Conservation (phyloP, 2,329 filamentous ascomycete species). For the Hymenoscyphus linearis region DNA sequence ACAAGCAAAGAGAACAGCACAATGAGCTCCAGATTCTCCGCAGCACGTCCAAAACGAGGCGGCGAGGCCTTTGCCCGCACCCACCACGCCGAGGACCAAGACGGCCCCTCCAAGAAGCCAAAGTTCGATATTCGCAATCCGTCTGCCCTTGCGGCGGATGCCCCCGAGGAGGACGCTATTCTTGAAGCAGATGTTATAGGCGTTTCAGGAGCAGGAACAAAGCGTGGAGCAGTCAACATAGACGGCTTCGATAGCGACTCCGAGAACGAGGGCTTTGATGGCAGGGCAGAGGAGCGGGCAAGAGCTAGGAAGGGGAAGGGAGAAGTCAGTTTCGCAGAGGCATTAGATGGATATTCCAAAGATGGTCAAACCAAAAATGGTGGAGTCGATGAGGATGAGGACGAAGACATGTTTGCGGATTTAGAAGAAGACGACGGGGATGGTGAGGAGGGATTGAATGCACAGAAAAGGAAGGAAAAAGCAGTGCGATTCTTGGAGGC, state of each 20-base stretch:
- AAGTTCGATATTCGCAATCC: slow-evolving; percentile 95
- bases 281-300: slow-evolving; percentile 58
- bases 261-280: slow-evolving; percentile 81
- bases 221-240: slow-evolving; percentile 90
- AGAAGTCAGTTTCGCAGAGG: slow-evolving; percentile 45
- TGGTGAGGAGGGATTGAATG: slow-evolving; percentile 48
- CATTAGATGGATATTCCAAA: slow-evolving; percentile 49
- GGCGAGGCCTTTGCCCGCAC: slow-evolving; percentile 76
- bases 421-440: slow-evolving; percentile 53
- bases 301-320: slow-evolving; percentile 36
- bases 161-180: slow-evolving; percentile 66
- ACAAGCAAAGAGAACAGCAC: background rate
- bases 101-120: slow-evolving; percentile 63
- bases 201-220: slow-evolving; percentile 63
- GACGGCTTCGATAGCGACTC: slow-evolving; percentile 97
- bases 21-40: slow-evolving; percentile 51
- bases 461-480: slow-evolving; percentile 45
- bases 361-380: slow-evolving; percentile 33
- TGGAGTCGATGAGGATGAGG: slow-evolving; percentile 49
- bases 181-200: slow-evolving; percentile 93
- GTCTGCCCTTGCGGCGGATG: slow-evolving; percentile 81
- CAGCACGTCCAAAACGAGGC: slow-evolving; percentile 75
- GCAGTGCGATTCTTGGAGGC: slow-evolving; percentile 56
- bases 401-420: slow-evolving; percentile 83
- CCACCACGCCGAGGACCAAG: slow-evolving; percentile 55